phyloP scores from a whole-genome alignment of 768 basidiomycete species.

The Leccinum olivaceopallidum region DNA sequence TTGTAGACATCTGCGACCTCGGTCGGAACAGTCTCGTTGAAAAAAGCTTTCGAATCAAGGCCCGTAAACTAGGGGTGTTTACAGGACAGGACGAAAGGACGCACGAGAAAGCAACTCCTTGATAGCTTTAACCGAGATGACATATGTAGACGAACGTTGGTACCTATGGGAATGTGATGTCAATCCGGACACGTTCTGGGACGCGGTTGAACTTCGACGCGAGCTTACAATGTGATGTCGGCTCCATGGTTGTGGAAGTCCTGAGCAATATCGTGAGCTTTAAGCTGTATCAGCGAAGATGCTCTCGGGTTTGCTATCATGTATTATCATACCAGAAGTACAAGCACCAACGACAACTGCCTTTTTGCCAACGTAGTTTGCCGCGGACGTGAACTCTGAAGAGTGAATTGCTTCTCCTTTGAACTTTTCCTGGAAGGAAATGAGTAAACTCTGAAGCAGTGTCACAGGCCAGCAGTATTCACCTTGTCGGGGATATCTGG shows the following conservation, averaged over 20 bases:
- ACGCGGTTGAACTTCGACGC: not conserved
- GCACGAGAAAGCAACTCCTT: conserved; percentile 13
- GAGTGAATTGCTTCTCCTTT: conserved; percentile 59
- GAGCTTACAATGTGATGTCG: conserved; percentile 30
- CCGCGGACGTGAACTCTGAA: conserved; percentile 45
- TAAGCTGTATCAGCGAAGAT: conserved; percentile 10
- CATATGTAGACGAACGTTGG: conserved; percentile 28
- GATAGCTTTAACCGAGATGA: conserved; percentile 17
- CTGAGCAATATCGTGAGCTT: conserved; percentile 40
- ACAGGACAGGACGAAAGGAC: not conserved
- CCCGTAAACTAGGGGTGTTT: not conserved
- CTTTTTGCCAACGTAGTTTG: conserved; percentile 58
- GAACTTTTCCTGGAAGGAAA: conserved; percentile 42
- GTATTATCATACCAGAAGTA: conserved; percentile 46
- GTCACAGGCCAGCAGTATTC: not conserved
- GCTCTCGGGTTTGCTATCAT: not conserved
- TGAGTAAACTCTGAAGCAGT: not conserved
- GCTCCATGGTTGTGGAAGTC: conserved; percentile 34
- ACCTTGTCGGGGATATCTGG: conserved; percentile 48
- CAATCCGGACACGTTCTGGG: not conserved
- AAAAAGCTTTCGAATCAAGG: conserved; percentile 9
- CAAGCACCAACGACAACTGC: conserved; percentile 70
- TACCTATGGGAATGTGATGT: conserved; percentile 13
- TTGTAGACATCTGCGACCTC: conserved; percentile 25
- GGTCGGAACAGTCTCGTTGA: conserved; percentile 22